Evolutionary conservation across 2,329 filamentous ascomycete species (phyloP).

Genomic region (Aureobasidium lini): DNA sequence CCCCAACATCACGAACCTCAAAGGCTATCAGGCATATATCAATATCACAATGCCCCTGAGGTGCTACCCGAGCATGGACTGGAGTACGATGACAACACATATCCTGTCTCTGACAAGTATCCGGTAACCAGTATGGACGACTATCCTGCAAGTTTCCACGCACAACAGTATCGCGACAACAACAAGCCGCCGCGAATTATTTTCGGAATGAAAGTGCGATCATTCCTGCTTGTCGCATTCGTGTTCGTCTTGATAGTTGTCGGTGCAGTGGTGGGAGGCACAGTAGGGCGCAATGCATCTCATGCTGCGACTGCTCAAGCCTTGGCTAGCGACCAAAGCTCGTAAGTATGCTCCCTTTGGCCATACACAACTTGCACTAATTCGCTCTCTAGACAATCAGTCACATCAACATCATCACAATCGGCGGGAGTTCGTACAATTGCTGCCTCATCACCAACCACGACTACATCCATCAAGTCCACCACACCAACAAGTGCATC

Average conservation of each 20-base stretch:
- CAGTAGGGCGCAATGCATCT: constrained; percentile 26
- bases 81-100: constrained; percentile 31
- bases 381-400: background rate
- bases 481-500: background rate
- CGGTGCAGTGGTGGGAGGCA: constrained; percentile 31
- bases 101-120: constrained; percentile 31
- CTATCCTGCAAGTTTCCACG: constrained; percentile 12
- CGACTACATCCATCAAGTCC: background rate
- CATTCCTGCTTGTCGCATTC: constrained; percentile 27
- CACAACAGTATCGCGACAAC: constrained; percentile 22
- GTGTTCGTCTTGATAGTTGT: constrained; percentile 27
- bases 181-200: constrained; percentile 31
- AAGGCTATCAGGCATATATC: constrained; percentile 28
- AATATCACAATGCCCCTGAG: constrained; percentile 34
- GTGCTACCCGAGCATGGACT: constrained; percentile 32
- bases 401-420: background rate
- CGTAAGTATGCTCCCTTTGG: background rate
- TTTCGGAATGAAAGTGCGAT: constrained; percentile 32
- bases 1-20: background rate
- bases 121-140: constrained; percentile 23
- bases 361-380: background rate
- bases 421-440: background rate
- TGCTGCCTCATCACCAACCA: background rate
- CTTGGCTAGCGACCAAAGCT: background rate
- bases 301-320: constrained; percentile 16